These are phyloP conservation scores for Pyrenophora graminea DNA, from an alignment of 2,329 filamentous ascomycete genomes.

Conservation along the genomic window DNA sequence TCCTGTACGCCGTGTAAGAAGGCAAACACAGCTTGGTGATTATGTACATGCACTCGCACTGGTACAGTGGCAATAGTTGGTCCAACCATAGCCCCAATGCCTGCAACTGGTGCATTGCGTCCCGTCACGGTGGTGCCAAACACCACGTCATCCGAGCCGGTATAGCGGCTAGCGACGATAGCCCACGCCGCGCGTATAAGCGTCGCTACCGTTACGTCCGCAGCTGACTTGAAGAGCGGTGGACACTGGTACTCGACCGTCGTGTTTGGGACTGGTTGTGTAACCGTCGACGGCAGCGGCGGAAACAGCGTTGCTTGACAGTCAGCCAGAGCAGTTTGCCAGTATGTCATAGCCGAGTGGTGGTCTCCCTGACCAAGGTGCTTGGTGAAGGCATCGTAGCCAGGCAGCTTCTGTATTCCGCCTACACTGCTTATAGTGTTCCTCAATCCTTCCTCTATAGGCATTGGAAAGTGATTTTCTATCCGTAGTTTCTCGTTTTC, in stretches of 20 bases:
- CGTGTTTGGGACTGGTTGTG: slow-evolving; percentile 13
- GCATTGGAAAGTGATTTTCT: too few species aligned
- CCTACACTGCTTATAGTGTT: too few species aligned
- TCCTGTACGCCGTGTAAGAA: slow-evolving; percentile 19
- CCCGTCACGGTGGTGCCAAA: neutral
- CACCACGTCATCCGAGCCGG: neutral
- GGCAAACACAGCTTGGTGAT: slow-evolving; percentile 6
- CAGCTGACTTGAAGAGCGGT: neutral
- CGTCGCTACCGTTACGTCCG: slow-evolving; percentile 12
- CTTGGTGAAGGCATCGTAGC: slow-evolving; percentile 27
- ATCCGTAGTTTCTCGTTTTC: too few species aligned
- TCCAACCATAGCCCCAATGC: slow-evolving; percentile 38
- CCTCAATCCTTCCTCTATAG: too few species aligned
- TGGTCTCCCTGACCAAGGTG: neutral
- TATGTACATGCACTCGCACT: slow-evolving; percentile 26
- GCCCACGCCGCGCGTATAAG: slow-evolving; percentile 37
- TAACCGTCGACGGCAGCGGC: slow-evolving; percentile 5
- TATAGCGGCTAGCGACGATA: slow-evolving; percentile 26
- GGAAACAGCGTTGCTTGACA: slow-evolving; percentile 4
- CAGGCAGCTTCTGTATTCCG: neutral
- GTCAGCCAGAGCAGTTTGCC: neutral
- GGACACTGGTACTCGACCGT: neutral
- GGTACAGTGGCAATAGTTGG: slow-evolving; percentile 50
- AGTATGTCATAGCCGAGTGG: neutral
- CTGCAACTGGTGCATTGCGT: neutral